Conservation (phyloP, 2,329 filamentous ascomycete species). For the Aureobasidium namibiae region DNA sequence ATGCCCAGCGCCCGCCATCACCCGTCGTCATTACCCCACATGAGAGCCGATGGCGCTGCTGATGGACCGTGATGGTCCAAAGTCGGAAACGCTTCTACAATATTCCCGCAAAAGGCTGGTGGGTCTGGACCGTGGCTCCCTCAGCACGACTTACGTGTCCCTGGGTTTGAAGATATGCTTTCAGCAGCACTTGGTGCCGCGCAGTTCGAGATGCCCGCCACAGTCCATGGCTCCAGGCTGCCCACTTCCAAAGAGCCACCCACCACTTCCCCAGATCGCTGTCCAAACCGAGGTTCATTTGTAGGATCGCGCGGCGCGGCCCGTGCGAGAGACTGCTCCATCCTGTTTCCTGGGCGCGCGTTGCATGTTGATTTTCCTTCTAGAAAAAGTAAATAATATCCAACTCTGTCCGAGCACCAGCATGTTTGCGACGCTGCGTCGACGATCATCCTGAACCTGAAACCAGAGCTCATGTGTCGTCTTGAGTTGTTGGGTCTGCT, state of each 20-base stretch:
- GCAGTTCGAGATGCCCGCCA: neutral
- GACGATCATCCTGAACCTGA: neutral
- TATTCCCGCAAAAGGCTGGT: neutral
- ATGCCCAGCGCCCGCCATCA: neutral
- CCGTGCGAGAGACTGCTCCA: neutral
- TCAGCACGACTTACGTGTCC: neutral
- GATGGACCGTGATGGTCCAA: neutral
- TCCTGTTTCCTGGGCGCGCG: neutral
- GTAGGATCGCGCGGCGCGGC: neutral
- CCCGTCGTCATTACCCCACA: slow-evolving; percentile 5
- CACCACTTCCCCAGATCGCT: slow-evolving; percentile 5
- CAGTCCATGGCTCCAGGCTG: neutral
- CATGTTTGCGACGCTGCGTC: neutral
- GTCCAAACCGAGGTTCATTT: neutral
- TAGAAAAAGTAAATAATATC: slow-evolving; percentile 10
- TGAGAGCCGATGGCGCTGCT: slow-evolving; percentile 5
- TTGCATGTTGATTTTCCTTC: slow-evolving; percentile 4
- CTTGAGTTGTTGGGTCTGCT: slow-evolving; percentile 8
- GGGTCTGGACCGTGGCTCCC: neutral
- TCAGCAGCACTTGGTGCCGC: neutral
- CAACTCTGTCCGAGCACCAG: neutral
- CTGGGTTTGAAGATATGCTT: neutral
- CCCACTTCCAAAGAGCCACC: neutral
- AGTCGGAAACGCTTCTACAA: slow-evolving; percentile 1
- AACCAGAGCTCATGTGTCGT: slow-evolving; percentile 9